Evolutionary conservation across 495 filamentous ascomycete species (phyloP).

Genomic region (Darksidea phi): DNA sequence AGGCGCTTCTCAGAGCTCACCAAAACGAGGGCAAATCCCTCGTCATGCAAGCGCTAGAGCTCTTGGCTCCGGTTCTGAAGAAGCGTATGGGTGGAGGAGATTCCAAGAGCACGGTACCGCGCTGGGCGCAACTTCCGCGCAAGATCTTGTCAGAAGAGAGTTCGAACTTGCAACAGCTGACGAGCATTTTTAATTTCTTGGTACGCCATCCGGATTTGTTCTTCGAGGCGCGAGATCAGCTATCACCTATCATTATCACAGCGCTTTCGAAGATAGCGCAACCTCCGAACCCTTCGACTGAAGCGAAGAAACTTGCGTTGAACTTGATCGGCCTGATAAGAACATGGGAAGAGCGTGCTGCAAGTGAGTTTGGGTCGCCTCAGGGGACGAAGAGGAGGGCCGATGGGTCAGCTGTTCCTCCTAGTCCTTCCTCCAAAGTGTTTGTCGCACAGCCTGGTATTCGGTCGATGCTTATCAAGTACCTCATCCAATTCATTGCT

Average conservation of each 20-base stretch:
- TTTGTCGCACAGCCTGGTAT: constrained; percentile 50
- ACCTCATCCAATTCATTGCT: constrained; percentile 90
- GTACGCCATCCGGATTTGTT: constrained; percentile 90
- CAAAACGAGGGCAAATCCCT: constrained; percentile 91
- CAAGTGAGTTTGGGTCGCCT: constrained; percentile 63
- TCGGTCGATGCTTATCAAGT: constrained; percentile 79
- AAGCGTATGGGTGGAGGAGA: constrained; percentile 61
- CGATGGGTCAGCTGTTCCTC: constrained; percentile 54
- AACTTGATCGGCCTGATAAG: constrained; percentile 87
- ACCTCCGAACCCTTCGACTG: constrained; percentile 81
- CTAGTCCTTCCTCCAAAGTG: constrained; percentile 14
- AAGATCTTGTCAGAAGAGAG: constrained; percentile 92
- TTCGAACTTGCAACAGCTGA: constrained; percentile 94
- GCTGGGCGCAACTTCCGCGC: constrained; percentile 89
- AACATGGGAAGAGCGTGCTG: constrained; percentile 84
- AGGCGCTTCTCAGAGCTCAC: constrained; percentile 83
- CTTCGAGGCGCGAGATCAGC: constrained; percentile 90
- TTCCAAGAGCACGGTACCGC: constrained; percentile 53
- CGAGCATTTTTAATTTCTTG: constrained; percentile 94
- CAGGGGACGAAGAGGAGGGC: constrained; percentile 73
- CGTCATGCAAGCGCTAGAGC: constrained; percentile 89
- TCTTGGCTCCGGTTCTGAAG: constrained; percentile 90
- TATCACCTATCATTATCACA: constrained; percentile 81
- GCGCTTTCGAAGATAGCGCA: constrained; percentile 84
- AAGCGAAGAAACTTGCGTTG: constrained; percentile 87